Conservation (phyloP, 495 filamentous ascomycete genomes). For the Umbilicaria muhlenbergii region DNA sequence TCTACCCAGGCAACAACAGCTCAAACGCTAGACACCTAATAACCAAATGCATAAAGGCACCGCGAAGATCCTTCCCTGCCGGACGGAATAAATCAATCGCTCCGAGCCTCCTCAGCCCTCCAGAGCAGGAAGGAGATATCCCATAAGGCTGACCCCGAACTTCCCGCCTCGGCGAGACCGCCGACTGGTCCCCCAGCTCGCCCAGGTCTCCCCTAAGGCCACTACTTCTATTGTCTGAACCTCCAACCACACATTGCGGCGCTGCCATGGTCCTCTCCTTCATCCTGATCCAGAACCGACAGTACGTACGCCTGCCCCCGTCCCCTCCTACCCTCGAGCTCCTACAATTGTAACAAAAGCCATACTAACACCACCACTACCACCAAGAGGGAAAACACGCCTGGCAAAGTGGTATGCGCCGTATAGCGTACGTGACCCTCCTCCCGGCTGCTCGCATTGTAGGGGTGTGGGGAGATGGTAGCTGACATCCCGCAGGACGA, state of each 20-base stretch:
- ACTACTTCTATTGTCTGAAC: too few relatives aligned
- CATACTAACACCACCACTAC: not conserved
- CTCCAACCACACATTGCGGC: not conserved
- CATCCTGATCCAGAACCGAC: slow-evolving; percentile 91
- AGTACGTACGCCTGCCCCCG: slow-evolving; percentile 40
- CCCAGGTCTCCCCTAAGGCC: too few relatives aligned
- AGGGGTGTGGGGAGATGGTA: not conserved
- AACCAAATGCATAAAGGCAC: too few relatives aligned
- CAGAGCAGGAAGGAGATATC: too few relatives aligned
- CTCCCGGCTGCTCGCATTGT: not conserved
- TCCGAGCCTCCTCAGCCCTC: too few relatives aligned
- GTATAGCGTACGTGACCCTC: slow-evolving; percentile 50
- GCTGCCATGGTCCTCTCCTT: slow-evolving; percentile 70
- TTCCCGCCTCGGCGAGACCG: too few relatives aligned
- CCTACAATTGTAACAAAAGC: slow-evolving; percentile 7
- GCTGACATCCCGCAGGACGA: slow-evolving; percentile 44
- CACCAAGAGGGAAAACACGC: slow-evolving; percentile 81
- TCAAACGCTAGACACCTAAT: too few relatives aligned
- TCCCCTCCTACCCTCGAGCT: slow-evolving; percentile 13
- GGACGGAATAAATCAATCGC: too few relatives aligned
- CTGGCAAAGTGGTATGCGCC: slow-evolving; percentile 98
- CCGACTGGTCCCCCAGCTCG: too few relatives aligned
- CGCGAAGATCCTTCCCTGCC: too few relatives aligned
- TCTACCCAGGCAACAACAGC: too few relatives aligned
- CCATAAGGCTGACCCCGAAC: too few relatives aligned